Evolutionary conservation across 2,329 filamentous ascomycete genomes (phyloP).

Genomic region (Rhexocercosporidium sp.): DNA sequence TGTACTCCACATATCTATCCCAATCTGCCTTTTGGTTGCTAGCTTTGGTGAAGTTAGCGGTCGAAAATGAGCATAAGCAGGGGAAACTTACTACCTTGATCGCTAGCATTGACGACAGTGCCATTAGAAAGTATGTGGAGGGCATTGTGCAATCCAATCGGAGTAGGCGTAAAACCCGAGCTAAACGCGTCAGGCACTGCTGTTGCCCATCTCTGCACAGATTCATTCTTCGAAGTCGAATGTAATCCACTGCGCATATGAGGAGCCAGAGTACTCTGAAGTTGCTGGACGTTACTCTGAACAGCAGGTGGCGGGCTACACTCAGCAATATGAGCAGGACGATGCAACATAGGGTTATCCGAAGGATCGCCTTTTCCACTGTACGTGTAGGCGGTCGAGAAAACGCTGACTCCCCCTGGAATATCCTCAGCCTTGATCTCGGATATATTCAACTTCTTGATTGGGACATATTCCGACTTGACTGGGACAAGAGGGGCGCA

Average conservation of each 20-base stretch:
- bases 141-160: not conserved
- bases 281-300: not conserved
- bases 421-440: not conserved
- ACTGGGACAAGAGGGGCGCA: conserved; percentile 24
- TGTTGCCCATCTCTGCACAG: conserved; percentile 12
- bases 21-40: not conserved
- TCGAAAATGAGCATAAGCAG: not conserved
- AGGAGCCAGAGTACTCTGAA: not conserved
- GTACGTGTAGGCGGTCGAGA: conserved; percentile 24
- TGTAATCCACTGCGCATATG: not conserved
- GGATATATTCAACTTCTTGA: conserved; percentile 16
- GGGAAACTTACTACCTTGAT: not conserved
- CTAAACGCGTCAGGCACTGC: not conserved
- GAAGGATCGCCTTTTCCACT: conserved; percentile 17
- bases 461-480: conserved; percentile 12
- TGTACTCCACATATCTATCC: conserved; percentile 14
- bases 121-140: not conserved
- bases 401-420: not conserved
- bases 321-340: not conserved
- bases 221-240: not conserved
- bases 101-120: not conserved
- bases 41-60: not conserved
- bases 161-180: not conserved
- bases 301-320: not conserved
- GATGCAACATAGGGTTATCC: conserved; percentile 25